Base-by-base conservation (phyloP, 441 rosid species). In the Populus trichocarpa region DNA sequence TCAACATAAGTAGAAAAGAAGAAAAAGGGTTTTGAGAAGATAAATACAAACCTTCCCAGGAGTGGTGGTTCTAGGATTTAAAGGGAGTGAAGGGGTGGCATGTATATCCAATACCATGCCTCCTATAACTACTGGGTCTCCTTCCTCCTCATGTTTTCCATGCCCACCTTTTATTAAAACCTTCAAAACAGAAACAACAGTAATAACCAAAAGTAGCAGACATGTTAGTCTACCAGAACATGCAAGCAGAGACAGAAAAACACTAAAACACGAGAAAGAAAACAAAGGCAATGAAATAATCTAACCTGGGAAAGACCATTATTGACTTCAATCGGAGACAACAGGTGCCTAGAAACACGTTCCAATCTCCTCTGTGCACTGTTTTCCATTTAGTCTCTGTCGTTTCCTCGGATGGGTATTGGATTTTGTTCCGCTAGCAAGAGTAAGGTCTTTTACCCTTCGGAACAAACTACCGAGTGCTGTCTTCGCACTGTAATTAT, bases 81-180 rank as follows among this genome's bases (percentile, higher is more conserved):
- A 86, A 70, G 89, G 23, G 30, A 88, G 66, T n/a, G 85, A 83
- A 42, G 91, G 89, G 50, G 86, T 86, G 78, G 92, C 93, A 79
- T 93, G 99, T 80, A 95, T 86, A 82, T 95, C 99, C 85, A 93
- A 78, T 33, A 90, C 89, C 88, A 92, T 89, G 38, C 91, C 97
- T 20, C 99, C 97, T 33, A 93, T 88, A 0, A 93, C 84, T 32
- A 95, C 94, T 2, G 90, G 82, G 76, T 90, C 89, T 73, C 80
- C 79, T 33, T 74, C 87, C 67, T 72, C 71, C 16, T 50, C 72
- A 18, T 73, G 6, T 1, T 59, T 53, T 67, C 40, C 20, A 28
- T 73, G 59, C 67, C 76, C 81, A 30, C 80, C 78, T 67, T 42
- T 83, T 22, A 75, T 23, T 42, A 66, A 66, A 36, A 67, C 83